These are phyloP conservation scores for Magnusiomyces clavatus DNA, from an alignment of 1,139 yeast species.

Conservation along the genomic window DNA sequence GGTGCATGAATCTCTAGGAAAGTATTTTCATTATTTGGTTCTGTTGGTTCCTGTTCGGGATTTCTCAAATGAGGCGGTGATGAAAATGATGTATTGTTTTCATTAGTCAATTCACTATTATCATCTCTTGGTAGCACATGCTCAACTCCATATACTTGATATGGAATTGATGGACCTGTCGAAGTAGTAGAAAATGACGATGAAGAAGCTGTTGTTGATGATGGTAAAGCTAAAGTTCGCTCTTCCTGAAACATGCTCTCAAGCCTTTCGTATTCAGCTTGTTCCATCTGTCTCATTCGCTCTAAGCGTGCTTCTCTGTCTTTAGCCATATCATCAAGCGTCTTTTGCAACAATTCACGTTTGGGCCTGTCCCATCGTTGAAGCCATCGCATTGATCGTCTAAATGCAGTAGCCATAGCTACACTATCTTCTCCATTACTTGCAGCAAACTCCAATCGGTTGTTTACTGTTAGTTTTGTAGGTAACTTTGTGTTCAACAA, in stretches of 20 bases:
- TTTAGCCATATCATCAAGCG: not conserved
- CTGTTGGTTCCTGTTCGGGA: no score
- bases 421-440: conserved; percentile 26
- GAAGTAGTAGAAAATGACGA: no score
- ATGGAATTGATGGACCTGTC: no score
- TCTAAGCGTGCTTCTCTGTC: conserved; percentile 12
- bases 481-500: not conserved
- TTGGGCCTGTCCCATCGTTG: conserved; percentile 16
- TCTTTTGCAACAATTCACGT: not conserved
- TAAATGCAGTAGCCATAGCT: conserved; percentile 20
- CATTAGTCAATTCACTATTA: not conserved
- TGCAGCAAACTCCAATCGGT: conserved; percentile 5
- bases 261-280: conserved; percentile 7
- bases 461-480: conserved; percentile 1
- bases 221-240: not conserved
- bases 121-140: not conserved
- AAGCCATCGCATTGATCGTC: conserved; percentile 23
- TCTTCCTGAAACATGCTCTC: conserved; percentile 6
- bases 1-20: no score
- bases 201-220: no score
- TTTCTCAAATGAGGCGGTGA: not conserved
- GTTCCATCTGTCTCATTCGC: conserved; percentile 14
- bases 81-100: not conserved
- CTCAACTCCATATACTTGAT: no score
- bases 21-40: no score